Conservation (phyloP, 495 filamentous ascomycete genomes). For the Penicillium ucsense region DNA sequence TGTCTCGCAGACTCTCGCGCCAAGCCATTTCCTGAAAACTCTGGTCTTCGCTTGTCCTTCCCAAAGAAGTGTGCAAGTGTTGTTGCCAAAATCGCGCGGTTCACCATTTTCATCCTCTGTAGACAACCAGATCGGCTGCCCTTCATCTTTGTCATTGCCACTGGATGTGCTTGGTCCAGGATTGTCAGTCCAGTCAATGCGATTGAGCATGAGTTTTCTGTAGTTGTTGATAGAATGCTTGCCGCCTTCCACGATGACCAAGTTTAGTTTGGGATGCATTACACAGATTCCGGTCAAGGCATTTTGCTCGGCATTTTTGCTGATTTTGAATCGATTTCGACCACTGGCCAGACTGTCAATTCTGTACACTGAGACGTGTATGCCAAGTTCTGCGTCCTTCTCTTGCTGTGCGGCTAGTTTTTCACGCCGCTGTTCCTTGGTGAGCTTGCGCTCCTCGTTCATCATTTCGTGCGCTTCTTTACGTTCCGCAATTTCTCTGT, state of each 20-base stretch:
- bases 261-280: conserved; percentile 74
- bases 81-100: conserved; percentile 67
- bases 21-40: conserved; percentile 73
- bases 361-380: conserved; percentile 76
- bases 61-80: conserved; percentile 74
- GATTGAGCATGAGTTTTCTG: conserved; percentile 82
- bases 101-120: conserved; percentile 71
- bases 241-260: conserved; percentile 89
- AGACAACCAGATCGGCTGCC: conserved; percentile 59
- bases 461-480: conserved; percentile 59
- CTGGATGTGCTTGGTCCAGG: conserved; percentile 51
- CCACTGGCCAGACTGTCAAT: conserved; percentile 82
- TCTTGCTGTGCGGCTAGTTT: conserved; percentile 78
- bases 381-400: conserved; percentile 77
- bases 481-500: conserved; percentile 79
- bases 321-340: conserved; percentile 85
- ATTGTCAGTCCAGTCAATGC: conserved; percentile 92
- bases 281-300: conserved; percentile 79
- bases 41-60: conserved; percentile 75
- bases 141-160: conserved; percentile 45
- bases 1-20: conserved; percentile 74
- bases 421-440: conserved; percentile 79
- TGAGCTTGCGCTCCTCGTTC: conserved; percentile 86
- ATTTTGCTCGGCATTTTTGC: conserved; percentile 81
- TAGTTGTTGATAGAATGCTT: conserved; percentile 69